Evolutionary conservation across 805 yeast species (phyloP).

Genomic region (Lipomyces spencermartinsiae): DNA sequence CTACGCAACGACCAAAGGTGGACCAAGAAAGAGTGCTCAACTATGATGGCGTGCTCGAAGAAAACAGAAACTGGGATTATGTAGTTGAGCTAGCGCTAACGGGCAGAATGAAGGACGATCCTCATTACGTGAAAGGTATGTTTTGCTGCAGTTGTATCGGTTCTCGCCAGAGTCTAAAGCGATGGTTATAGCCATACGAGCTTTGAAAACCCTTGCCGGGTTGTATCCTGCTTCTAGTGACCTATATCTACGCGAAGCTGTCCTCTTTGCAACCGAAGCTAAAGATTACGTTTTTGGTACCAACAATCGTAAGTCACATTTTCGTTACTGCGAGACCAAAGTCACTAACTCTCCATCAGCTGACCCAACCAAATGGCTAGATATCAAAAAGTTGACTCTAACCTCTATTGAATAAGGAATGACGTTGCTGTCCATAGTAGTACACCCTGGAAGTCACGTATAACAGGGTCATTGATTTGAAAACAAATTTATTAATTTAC

Average conservation of each 20-base stretch:
- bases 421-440: background rate
- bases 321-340: background rate
- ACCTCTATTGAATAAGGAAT: background rate
- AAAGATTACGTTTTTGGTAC: slow-evolving; percentile 10
- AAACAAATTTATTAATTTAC: background rate
- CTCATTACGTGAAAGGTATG: slow-evolving; percentile 38
- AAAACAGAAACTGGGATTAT: slow-evolving; percentile 32
- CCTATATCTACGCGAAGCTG: slow-evolving; percentile 21
- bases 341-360: background rate
- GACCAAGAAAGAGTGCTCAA: slow-evolving; percentile 8
- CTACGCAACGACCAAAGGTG: slow-evolving; percentile 22
- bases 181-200: slow-evolving; percentile 24
- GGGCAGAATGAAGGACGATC: slow-evolving; percentile 24
- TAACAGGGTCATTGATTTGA: background rate
- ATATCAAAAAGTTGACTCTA: background rate
- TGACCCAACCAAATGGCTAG: slow-evolving; percentile 1
- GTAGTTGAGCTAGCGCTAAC: slow-evolving; percentile 29
- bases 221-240: slow-evolving; percentile 3
- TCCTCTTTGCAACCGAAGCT: slow-evolving; percentile 23
- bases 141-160: background rate
- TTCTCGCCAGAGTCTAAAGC: background rate
- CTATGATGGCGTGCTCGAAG: slow-evolving; percentile 21
- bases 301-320: background rate
- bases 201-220: slow-evolving; percentile 25
- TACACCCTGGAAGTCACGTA: background rate